phyloP scores from a whole-genome alignment of 2,329 filamentous ascomycete genomes.

The Diaporthe vaccinii region DNA sequence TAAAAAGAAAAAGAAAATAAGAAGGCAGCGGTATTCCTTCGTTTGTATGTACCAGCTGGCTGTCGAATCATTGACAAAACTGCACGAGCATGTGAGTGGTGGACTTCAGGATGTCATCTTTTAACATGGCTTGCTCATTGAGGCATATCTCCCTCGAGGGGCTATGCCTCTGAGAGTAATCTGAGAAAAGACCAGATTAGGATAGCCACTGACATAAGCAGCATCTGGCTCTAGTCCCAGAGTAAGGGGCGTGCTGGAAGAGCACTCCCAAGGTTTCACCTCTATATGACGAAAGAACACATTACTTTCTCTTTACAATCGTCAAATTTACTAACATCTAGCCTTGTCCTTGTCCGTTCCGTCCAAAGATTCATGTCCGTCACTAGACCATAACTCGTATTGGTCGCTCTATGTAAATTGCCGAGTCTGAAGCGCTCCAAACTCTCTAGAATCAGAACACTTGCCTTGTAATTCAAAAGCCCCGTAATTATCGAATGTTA shows the following conservation, averaged over 20 bases:
- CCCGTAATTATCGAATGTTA: not conserved
- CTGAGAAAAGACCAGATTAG: not conserved
- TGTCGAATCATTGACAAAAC: not conserved
- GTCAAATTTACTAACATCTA: not conserved
- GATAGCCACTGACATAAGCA: not conserved
- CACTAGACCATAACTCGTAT: rapidly evolving
- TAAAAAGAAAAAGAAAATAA: not conserved
- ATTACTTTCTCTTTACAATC: not conserved
- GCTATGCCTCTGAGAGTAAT: not conserved
- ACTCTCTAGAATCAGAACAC: not conserved
- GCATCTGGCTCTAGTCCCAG: not conserved
- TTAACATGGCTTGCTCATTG: too few relatives aligned
- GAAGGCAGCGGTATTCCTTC: not conserved
- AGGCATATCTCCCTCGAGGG: not conserved
- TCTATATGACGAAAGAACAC: not conserved
- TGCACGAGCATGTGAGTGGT: too few relatives aligned
- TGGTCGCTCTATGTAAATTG: not conserved
- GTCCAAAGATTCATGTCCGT: not conserved
- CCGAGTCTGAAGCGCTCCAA: not conserved
- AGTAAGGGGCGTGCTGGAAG: not conserved
- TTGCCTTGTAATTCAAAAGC: not conserved
- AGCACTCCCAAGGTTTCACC: rapidly evolving
- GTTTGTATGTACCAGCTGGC: not conserved
- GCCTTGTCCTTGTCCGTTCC: rapidly evolving
- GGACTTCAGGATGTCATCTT: not conserved